Evolutionary conservation across 2,329 filamentous ascomycete species (phyloP).

Genomic region (Aspergillus sp.): DNA sequence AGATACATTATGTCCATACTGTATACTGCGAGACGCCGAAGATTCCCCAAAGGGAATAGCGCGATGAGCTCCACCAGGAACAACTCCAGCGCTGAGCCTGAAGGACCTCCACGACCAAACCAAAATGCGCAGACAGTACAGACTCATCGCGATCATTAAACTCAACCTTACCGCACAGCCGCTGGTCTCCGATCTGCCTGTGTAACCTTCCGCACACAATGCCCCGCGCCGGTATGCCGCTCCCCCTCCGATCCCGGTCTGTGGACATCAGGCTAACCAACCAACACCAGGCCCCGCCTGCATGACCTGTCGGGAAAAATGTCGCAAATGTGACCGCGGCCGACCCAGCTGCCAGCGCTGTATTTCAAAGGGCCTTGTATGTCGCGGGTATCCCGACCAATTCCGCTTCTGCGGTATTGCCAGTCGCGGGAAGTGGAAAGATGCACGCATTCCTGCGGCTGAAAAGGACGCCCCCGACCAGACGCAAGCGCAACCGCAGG

Average conservation of each 20-base stretch:
- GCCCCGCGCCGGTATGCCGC: neutral
- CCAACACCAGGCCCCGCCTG: conserved; percentile 29
- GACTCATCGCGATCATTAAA: too few relatives aligned
- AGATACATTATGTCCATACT: too few relatives aligned
- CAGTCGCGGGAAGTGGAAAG: conserved; percentile 33
- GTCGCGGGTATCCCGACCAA: conserved; percentile 33
- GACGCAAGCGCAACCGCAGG: neutral
- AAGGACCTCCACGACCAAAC: neutral
- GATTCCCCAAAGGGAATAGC: neutral
- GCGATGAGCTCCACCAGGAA: neutral
- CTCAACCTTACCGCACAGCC: too few relatives aligned
- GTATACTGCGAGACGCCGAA: neutral
- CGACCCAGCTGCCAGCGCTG: conserved; percentile 32
- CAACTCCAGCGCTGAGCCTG: neutral
- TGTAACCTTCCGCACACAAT: neutral
- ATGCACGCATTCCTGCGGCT: conserved; percentile 20
- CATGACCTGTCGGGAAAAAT: conserved; percentile 35
- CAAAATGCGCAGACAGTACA: neutral
- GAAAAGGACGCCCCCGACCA: neutral
- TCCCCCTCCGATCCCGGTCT: neutral
- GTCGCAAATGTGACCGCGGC: conserved; percentile 31
- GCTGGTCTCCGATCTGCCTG: neutral
- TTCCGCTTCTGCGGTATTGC: conserved; percentile 32
- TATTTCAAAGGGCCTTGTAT: conserved; percentile 30
- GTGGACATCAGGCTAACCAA: neutral